phyloP scores from a whole-genome alignment of 208 protist species.

The Angomonas ambiguus region DNA sequence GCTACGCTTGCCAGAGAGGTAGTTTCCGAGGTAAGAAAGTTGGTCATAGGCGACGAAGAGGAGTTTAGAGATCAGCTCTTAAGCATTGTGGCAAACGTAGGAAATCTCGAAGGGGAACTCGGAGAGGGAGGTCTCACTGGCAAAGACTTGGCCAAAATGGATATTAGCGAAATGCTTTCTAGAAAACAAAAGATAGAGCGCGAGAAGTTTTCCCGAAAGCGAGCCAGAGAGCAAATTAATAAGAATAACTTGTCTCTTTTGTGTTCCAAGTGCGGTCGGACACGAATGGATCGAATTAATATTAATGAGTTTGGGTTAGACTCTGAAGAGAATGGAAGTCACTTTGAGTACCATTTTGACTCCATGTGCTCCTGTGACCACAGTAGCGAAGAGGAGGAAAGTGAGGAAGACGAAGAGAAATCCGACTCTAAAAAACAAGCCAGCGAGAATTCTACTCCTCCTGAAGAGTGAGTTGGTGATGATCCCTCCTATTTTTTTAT shows the following conservation, averaged over 20 bases:
- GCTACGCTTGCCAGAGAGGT: conserved; percentile 40
- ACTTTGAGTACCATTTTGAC: conserved; percentile 91
- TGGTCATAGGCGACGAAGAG: conserved; percentile 26
- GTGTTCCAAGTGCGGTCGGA: conserved; percentile 77
- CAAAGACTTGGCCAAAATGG: conserved; percentile 53
- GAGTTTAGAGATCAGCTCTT: conserved; percentile 74
- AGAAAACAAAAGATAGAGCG: conserved; percentile 39
- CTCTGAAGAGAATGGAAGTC: conserved; percentile 83
- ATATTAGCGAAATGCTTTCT: conserved; percentile 68
- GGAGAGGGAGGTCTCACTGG: conserved; percentile 25
- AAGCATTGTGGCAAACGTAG: conserved; percentile 68
- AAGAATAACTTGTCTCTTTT: conserved; percentile 77
- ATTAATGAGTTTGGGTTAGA: conserved; percentile 85
- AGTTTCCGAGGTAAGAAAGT: conserved; percentile 28
- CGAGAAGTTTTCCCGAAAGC: conserved; percentile 52
- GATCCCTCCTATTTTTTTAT: neutral
- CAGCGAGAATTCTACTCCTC: neutral
- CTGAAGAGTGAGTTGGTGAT: neutral
- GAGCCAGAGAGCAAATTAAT: conserved; percentile 68
- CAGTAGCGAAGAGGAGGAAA: conserved; percentile 42
- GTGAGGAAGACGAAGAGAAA: neutral
- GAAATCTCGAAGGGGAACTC: conserved; percentile 65
- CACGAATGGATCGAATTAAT: conserved; percentile 81
- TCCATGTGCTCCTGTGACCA: conserved; percentile 74
- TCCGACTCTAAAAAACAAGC: neutral